Base-by-base conservation (phyloP, 2,329 filamentous ascomycete species). In the Aureobasidium sp. region DNA sequence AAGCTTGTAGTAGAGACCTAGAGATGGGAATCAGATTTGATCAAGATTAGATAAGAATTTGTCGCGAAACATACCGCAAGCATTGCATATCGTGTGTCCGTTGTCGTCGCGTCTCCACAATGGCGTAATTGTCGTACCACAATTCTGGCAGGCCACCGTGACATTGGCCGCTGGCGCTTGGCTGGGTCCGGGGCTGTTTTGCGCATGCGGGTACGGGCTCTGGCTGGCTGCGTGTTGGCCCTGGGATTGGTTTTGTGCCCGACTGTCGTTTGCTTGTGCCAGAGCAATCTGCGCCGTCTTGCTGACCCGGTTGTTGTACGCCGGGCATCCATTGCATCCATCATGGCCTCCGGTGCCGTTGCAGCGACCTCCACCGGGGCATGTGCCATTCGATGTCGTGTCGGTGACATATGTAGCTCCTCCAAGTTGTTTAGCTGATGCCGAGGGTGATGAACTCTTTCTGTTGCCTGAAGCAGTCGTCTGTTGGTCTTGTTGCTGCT, bases 11-110 rank as follows among this genome's bases (percentile, higher is more conserved):
- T 99, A 99, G 3, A 99, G 79, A 5, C 93, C 91, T 96, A 32
- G 45, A 52, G 53, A 69, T 45, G 66, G 60, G 60, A 41, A 27
- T 61, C 15, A 54, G 41, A 15, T 21, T 37, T 27, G 32, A 55
- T 59, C 42, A 21, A 48, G 54, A 48, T 59, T 30, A 59, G 54
- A 59, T 59, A 47, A 59, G 42, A 39, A 6, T 10, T 50, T 3
- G 29, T 58, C 62, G 57, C 63, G 21, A 50, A 45, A 83, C 87
- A 72, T 82, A 96, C 91, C 94, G 78, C 94, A 99, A 57, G 94
- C 94, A 75, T 99, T 99, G 78, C 94, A 99, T 66, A 99, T 99
- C 5, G 93, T 96, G 76, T 97, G 92, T 1, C 94, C 94, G 67
- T 87, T 87, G 74, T 96, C 93, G 71, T 97, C 94, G 69, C 94